A percentile compares a stretch with the other conserved stretches of the same genome.
These are phyloP conservation scores for Mortierella sp. DNA, from an alignment of 371 early-diverging fungal species.

Conservation along the genomic window DNA sequence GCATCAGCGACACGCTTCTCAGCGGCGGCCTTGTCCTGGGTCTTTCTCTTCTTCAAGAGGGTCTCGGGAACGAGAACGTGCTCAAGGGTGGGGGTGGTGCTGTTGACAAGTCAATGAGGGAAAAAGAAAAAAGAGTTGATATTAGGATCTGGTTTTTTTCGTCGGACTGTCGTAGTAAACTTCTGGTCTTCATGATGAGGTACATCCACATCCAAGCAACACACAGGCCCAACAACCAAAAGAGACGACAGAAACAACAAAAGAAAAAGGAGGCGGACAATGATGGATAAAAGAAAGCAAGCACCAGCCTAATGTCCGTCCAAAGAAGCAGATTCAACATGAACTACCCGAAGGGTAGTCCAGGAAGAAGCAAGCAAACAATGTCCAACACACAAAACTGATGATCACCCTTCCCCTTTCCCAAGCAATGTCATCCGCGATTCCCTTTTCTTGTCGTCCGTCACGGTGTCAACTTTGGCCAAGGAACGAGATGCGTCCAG, in stretches of 20 bases:
- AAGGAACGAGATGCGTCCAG: neutral
- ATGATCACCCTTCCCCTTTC: neutral
- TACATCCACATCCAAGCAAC: neutral
- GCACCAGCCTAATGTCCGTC: neutral
- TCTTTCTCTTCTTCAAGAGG: constrained; percentile 97
- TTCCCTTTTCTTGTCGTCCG: neutral
- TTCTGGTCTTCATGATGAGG: constrained; percentile 7
- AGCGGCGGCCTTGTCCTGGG: constrained; percentile 86
- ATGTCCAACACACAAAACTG: neutral
- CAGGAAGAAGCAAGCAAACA: constrained; percentile 14
- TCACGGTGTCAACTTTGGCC: neutral
- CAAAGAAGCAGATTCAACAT: neutral
- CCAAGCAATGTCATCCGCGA: neutral
- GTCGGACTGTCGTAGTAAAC: constrained; percentile 15
- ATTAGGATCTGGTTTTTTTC: constrained; percentile 14
- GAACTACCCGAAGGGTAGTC: neutral
- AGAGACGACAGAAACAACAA: neutral
- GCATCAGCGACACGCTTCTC: constrained; percentile 77
- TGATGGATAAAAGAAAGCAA: neutral
- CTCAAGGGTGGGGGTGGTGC: constrained; percentile 72
- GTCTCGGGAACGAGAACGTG: constrained; percentile 94
- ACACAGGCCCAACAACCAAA: neutral
- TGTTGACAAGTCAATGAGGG: constrained; percentile 6
- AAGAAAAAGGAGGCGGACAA: neutral
- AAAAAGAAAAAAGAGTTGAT: neutral